Conservation (phyloP, 179 eudicot species). For the Kewa caespitosa region DNA sequence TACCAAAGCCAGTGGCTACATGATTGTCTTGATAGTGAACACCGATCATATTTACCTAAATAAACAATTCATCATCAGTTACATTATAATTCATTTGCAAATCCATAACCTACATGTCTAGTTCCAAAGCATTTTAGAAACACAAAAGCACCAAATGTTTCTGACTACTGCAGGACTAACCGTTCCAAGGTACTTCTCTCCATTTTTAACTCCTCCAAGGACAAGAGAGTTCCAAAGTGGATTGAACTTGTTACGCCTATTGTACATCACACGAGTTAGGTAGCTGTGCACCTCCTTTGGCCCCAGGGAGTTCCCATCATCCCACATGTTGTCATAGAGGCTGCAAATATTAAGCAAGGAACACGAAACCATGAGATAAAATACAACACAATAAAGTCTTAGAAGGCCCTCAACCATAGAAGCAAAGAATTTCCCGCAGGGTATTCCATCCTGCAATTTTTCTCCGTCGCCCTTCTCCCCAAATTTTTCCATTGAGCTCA, state of each 20-base stretch:
- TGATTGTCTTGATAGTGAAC: conserved; percentile 95
- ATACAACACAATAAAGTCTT: conserved; percentile 7
- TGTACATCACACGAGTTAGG: conserved; percentile 85
- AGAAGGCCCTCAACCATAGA: conserved; percentile 1
- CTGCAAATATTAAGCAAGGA: conserved; percentile 37
- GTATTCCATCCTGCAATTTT: background rate
- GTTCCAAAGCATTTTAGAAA: background rate
- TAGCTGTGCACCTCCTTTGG: conserved; percentile 95
- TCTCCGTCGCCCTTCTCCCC: background rate
- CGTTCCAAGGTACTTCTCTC: conserved; percentile 89
- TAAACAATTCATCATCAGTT: conserved; percentile 5
- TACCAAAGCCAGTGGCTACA: conserved; percentile 93
- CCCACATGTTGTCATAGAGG: conserved; percentile 95
- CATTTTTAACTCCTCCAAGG: conserved; percentile 93
- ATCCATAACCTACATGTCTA: background rate
- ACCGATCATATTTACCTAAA: conserved; percentile 95
- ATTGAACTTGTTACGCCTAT: conserved; percentile 91
- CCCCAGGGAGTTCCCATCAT: conserved; percentile 93
- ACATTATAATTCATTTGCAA: conserved; percentile 3
- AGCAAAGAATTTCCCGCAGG: background rate
- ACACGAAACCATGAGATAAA: background rate
- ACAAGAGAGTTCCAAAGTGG: conserved; percentile 96
- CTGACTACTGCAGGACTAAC: conserved; percentile 35
- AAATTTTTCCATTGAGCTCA: background rate
- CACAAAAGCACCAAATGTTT: background rate